These are phyloP conservation scores for Cladosporium sp. DNA, from an alignment of 2,329 filamentous ascomycete genomes.

Conservation along the genomic window DNA sequence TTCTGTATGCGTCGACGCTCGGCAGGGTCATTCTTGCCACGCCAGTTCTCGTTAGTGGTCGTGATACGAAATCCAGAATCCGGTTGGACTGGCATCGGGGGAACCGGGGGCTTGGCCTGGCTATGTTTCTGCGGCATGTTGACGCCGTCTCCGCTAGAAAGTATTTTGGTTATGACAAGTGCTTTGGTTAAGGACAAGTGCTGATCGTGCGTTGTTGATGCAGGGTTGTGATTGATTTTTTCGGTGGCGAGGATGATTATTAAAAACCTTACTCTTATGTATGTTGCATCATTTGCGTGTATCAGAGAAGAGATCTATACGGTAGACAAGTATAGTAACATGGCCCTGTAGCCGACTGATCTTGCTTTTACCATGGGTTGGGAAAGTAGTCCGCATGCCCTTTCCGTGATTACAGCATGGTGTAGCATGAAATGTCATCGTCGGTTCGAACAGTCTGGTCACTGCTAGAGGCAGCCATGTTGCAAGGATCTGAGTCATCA, in stretches of 20 bases:
- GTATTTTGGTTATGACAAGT: no score
- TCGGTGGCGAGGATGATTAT: slow-evolving; percentile 1
- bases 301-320: no score
- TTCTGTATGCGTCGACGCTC: slow-evolving; percentile 30
- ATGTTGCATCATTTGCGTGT: slow-evolving; percentile 3
- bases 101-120: neutral
- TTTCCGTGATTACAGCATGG: slow-evolving; percentile 5
- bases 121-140: neutral
- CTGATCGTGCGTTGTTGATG: neutral
- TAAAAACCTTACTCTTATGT: slow-evolving; percentile 1
- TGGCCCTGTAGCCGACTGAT: slow-evolving; percentile 1
- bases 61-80: slow-evolving; percentile 11
- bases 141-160: no score
- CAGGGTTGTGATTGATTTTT: neutral
- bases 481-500: slow-evolving; percentile 10
- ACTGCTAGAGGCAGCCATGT: slow-evolving; percentile 1
- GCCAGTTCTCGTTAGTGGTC: slow-evolving; percentile 27
- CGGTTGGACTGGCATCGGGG: neutral
- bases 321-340: neutral
- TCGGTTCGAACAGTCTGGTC: slow-evolving; percentile 3
- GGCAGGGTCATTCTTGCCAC: slow-evolving; percentile 27
- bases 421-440: slow-evolving; percentile 5
- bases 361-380: neutral
- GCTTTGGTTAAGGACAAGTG: neutral
- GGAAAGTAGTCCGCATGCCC: neutral